A percentile compares a stretch with the other conserved stretches of the same genome.
Evolutionary conservation across 2,329 filamentous ascomycete genomes (phyloP).

Genomic region (Nemania abortiva): DNA sequence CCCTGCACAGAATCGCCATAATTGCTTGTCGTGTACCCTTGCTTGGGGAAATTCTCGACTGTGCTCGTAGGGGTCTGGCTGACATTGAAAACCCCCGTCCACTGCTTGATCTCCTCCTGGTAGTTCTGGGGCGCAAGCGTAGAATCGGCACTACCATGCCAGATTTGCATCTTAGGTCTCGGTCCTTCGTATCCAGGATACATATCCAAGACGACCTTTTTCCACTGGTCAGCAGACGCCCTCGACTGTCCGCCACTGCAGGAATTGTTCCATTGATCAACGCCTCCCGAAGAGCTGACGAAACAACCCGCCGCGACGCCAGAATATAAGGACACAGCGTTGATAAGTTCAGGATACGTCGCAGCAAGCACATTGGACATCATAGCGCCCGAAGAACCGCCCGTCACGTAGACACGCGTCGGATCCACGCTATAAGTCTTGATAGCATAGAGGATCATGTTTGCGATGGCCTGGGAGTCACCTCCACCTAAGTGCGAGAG

Average conservation of each 20-base stretch:
- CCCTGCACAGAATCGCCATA: constrained; percentile 55
- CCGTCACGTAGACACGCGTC: constrained; percentile 53
- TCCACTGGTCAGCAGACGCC: constrained; percentile 61
- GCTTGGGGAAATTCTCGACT: constrained; percentile 52
- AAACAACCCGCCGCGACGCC: constrained; percentile 60
- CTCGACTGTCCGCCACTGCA: constrained; percentile 61
- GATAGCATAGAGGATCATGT: constrained; percentile 54
- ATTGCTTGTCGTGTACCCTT: constrained; percentile 55
- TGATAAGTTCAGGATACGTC: constrained; percentile 58
- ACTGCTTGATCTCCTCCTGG: constrained; percentile 68
- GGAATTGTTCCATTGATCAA: constrained; percentile 63
- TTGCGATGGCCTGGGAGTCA: constrained; percentile 55
- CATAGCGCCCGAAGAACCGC: constrained; percentile 54
- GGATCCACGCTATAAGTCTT: constrained; percentile 50
- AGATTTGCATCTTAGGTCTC: constrained; percentile 68
- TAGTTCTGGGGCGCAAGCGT: constrained; percentile 67
- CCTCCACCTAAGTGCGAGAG: constrained; percentile 52
- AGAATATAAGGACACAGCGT: constrained; percentile 54
- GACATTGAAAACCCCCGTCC: constrained; percentile 63
- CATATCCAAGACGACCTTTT: constrained; percentile 59
- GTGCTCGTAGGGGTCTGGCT: constrained; percentile 49
- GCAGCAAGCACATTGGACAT: constrained; percentile 58
- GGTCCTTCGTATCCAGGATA: constrained; percentile 63
- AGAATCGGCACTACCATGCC: constrained; percentile 65
- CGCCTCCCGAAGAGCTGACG: constrained; percentile 54